A percentile compares a stretch with the other conserved stretches of the same genome.
phyloP scores from a whole-genome alignment of 179 eudicot species.

The Nepenthes alata region DNA sequence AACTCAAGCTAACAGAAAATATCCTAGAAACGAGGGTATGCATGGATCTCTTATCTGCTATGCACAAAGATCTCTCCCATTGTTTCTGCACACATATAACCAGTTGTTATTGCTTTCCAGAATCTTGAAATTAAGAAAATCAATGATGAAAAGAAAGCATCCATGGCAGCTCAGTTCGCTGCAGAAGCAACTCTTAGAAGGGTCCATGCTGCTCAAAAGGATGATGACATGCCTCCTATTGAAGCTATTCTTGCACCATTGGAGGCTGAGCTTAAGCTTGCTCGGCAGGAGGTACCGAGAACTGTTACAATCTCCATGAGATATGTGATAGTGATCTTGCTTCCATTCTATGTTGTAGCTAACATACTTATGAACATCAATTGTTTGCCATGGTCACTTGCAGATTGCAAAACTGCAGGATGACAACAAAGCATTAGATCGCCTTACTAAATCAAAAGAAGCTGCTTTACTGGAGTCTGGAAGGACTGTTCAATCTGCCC shows the following conservation, averaged over 20 bases:
- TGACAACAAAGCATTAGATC: slow-evolving; percentile 88
- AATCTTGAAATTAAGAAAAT: slow-evolving; percentile 89
- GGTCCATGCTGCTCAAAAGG: slow-evolving; percentile 94
- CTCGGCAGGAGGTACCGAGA: slow-evolving; percentile 65
- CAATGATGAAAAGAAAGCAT: slow-evolving; percentile 89
- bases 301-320: neutral
- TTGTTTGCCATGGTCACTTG: neutral
- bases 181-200: slow-evolving; percentile 96
- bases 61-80: neutral
- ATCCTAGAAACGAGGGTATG: slow-evolving; percentile 78
- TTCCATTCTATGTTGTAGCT: too few relatives aligned
- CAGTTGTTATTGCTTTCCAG: slow-evolving; percentile 23
- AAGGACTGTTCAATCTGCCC: slow-evolving; percentile 78
- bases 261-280: slow-evolving; percentile 92
- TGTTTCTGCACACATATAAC: neutral
- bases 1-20: slow-evolving; percentile 76
- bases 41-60: slow-evolving; percentile 9
- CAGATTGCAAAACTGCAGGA: slow-evolving; percentile 92
- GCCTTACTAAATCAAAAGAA: slow-evolving; percentile 91
- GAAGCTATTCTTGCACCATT: slow-evolving; percentile 93
- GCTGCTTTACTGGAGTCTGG: slow-evolving; percentile 91
- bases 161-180: slow-evolving; percentile 98
- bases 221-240: slow-evolving; percentile 97
- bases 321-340: neutral
- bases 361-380: neutral